Base-by-base conservation (phyloP, 768 basidiomycete genomes). In the Podaxis sp. region DNA sequence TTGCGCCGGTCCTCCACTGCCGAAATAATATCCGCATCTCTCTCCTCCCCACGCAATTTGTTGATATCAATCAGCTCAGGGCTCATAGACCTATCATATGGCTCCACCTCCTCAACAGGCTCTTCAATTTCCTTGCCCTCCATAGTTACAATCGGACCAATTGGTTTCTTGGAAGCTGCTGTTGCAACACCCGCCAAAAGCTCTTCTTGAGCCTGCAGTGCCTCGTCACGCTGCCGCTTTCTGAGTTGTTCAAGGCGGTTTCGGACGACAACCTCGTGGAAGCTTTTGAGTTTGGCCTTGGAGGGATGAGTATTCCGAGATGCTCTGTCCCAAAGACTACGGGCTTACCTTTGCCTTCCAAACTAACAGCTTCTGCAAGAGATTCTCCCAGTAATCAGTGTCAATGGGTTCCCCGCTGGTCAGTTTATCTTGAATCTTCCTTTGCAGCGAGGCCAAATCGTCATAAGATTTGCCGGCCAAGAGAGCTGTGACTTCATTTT, bases 231-330 rank as follows among this genome's bases (percentile, higher is more conserved):
- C 75, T 99, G 97, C 57, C 90, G 86, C 74, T 95, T 95, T 59
- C 97, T 92, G 56, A 99, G 86, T 69, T 99, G 95, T 70, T 99
- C 97, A 13, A 99, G 80, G 48, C 97, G 86, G 72, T 99, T 99
- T 61, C 93, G 89, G 57, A 99, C 93, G 11, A 99, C 96, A 30
- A 99, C 91, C 79, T 99, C 95, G 70, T 99, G 97, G 57, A 99
- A 81, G 68, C 82, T 85, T 73, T 93, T 93, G 44, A 99, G 82
- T 71, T 96, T 97, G 6, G 95, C 90, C 95, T 96, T 53, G 52
- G 8, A 39, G 52, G 7, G 12, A 30, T 66, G 60, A 63, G 62
- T 59, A 63, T 55, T 66, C n/a, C 64, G 46, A 33, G 15, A 46
- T 46, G 42, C 15, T 30, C 62, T 33, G 19, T 28, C 44, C 17